A percentile compares a stretch with the other conserved stretches of the same genome.
Conservation (phyloP, 2,329 filamentous ascomycete species). For the Aureobasidium musti region DNA sequence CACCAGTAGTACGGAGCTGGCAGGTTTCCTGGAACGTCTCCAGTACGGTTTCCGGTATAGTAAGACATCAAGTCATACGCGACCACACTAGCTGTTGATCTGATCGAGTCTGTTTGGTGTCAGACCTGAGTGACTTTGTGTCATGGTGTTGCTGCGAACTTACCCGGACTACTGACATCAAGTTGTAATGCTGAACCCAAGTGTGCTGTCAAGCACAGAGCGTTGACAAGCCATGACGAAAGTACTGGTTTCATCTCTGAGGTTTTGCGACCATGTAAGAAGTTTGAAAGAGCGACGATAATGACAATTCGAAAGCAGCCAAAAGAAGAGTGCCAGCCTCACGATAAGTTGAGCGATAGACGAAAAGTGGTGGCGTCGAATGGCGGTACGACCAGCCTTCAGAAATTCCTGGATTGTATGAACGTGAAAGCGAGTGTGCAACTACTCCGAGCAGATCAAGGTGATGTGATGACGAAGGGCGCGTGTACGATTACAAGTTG, state of each 20-base stretch:
- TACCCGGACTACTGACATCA: slow-evolving; percentile 21
- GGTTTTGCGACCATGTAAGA: not conserved
- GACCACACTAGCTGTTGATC: slow-evolving; percentile 37
- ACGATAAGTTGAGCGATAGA: not conserved
- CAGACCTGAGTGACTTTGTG: not conserved
- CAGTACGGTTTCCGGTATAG: slow-evolving; percentile 41
- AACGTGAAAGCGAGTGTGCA: not conserved
- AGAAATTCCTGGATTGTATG: not conserved
- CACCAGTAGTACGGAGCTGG: slow-evolving; percentile 70
- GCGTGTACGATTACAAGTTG: slow-evolving; percentile 2
- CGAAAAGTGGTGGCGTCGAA: not conserved
- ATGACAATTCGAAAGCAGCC: not conserved
- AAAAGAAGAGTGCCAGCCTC: slow-evolving; percentile 6
- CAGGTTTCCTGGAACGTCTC: slow-evolving; percentile 44
- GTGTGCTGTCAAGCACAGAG: slow-evolving; percentile 6
- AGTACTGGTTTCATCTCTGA: not conserved
- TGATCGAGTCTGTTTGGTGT: slow-evolving; percentile 36
- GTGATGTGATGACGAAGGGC: slow-evolving; percentile 24
- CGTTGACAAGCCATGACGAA: slow-evolving; percentile 23
- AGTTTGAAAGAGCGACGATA: not conserved
- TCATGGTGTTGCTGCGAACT: not conserved
- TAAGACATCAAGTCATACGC: slow-evolving; percentile 41
- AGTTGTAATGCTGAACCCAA: slow-evolving; percentile 21
- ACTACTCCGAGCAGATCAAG: slow-evolving; percentile 1
- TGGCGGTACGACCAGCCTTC: slow-evolving; percentile 10